A percentile compares a stretch with the other conserved stretches of the same genome.
These are phyloP conservation scores for Alternaria dauci DNA, from an alignment of 2,329 filamentous ascomycete species.

Conservation along the genomic window DNA sequence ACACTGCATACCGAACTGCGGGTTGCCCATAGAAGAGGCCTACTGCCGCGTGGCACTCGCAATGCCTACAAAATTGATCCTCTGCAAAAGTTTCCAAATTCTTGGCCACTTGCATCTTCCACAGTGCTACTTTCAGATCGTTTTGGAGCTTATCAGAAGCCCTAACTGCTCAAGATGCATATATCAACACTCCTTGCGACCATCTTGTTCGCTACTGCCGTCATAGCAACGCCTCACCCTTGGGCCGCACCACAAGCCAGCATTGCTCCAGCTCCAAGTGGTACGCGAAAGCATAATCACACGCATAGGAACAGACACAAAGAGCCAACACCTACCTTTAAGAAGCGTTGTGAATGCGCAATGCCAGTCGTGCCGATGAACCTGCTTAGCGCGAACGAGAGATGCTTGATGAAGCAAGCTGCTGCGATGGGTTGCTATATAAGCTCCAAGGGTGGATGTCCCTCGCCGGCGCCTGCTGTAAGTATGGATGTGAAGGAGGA, in stretches of 20 bases:
- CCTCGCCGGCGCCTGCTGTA: conserved; percentile 29
- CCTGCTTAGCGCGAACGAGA: conserved; percentile 33
- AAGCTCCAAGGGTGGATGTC: conserved; percentile 27
- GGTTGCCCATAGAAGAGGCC: not conserved
- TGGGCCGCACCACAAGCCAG: conserved; percentile 25
- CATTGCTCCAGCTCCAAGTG: not conserved
- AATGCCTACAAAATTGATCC: not conserved
- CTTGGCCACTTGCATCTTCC: conserved; percentile 6
- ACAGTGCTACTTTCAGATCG: not conserved
- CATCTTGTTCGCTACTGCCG: conserved; percentile 24
- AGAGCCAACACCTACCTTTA: conserved; percentile 41
- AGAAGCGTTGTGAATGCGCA: conserved; percentile 32
- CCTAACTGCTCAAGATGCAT: conserved; percentile 25
- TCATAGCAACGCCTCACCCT: conserved; percentile 29
- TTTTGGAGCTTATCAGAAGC: not conserved
- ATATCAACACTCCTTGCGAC: conserved; percentile 21
- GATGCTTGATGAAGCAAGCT: conserved; percentile 28
- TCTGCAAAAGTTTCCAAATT: not conserved
- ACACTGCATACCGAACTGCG: conserved; percentile 17
- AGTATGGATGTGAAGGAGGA: not conserved
- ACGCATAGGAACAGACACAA: conserved; percentile 27
- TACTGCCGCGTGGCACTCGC: conserved; percentile 14
- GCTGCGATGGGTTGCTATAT: conserved; percentile 27
- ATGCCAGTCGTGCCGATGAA: conserved; percentile 38
- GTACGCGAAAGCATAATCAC: conserved; percentile 10